Conservation (phyloP, 139 green algal genomes). For the Zygnema cylindricum region DNA sequence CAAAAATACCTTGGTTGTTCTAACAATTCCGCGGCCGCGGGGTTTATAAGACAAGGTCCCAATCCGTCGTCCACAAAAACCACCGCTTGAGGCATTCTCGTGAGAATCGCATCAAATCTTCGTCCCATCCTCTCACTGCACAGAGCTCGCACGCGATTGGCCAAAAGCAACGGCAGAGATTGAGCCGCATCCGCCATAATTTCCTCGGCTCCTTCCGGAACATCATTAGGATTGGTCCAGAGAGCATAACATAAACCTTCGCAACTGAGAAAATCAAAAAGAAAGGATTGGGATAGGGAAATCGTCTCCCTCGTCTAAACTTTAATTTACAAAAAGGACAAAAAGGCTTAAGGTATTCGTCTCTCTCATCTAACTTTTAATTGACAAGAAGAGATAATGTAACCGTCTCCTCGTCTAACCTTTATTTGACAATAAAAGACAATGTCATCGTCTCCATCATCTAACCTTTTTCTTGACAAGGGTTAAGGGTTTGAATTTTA, state of each 20-base stretch:
- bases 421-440: no score
- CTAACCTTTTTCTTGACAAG: no score
- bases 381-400: no score
- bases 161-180: constrained; percentile 47
- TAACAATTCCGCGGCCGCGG: constrained; percentile 49
- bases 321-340: no score
- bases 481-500: no score
- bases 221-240: constrained; percentile 22
- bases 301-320: no score
- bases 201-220: constrained; percentile 38
- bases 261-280: constrained; percentile 35
- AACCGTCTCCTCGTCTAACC: no score
- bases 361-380: no score
- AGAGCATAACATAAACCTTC: constrained; percentile 59
- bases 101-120: constrained; percentile 58
- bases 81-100: constrained; percentile 56
- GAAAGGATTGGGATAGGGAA: no score
- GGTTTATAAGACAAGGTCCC: constrained; percentile 55
- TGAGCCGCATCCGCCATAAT: constrained; percentile 54
- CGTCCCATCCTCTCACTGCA: constrained; percentile 55
- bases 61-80: constrained; percentile 58
- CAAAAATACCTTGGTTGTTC: constrained; percentile 26
- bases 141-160: constrained; percentile 54
- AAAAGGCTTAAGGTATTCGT: no score
- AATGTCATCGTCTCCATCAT: no score